phyloP scores from a whole-genome alignment of 306 rosid genomes.

The Cicer arietinum region DNA sequence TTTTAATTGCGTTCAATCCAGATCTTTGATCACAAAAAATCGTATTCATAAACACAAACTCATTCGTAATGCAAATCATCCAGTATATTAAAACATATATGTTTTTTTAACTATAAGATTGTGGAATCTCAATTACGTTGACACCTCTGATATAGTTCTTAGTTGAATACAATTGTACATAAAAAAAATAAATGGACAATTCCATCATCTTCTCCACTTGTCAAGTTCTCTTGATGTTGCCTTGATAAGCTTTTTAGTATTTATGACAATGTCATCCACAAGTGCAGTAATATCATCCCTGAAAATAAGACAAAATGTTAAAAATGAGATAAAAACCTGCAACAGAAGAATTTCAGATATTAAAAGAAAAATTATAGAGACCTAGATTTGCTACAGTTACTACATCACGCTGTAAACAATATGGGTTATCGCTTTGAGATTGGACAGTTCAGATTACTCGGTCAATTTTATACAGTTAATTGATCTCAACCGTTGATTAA shows the following conservation, averaged over 20 bases:
- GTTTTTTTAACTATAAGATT: background rate
- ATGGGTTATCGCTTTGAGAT: too few species aligned
- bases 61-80: too few species aligned
- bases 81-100: too few species aligned
- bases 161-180: slow-evolving; percentile 30
- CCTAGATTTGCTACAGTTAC: too few species aligned
- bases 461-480: too few species aligned
- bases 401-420: too few species aligned
- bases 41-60: too few species aligned
- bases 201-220: slow-evolving; percentile 73
- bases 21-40: too few species aligned
- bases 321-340: slow-evolving; percentile 23
- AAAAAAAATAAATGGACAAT: slow-evolving; percentile 27
- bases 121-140: background rate
- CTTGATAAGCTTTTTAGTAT: slow-evolving; percentile 68
- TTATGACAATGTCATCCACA: slow-evolving; percentile 71
- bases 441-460: too few species aligned
- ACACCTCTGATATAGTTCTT: background rate
- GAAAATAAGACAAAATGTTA: slow-evolving; percentile 28
- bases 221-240: slow-evolving; percentile 76
- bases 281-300: slow-evolving; percentile 77
- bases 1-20: too few species aligned
- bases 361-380: background rate
- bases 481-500: too few species aligned
- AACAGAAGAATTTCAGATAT: slow-evolving; percentile 18